A percentile compares a stretch with the other conserved stretches of the same genome.
These are phyloP conservation scores for Rhizopus arrhizus DNA, from an alignment of 371 early-diverging fungal species.

Conservation along the genomic window DNA sequence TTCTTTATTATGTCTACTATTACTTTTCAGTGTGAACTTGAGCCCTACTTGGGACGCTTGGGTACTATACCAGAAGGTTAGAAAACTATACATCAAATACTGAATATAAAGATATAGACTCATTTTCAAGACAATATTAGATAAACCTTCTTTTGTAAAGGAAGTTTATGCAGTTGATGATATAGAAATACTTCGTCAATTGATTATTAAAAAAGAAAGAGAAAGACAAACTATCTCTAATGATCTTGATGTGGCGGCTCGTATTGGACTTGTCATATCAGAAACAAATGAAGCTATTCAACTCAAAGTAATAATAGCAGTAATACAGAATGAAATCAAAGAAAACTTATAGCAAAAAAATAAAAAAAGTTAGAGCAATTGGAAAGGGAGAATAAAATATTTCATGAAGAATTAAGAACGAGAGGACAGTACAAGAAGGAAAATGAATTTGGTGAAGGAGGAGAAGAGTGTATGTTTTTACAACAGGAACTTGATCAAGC, in stretches of 20 bases:
- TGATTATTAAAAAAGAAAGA: slow-evolving; percentile 66
- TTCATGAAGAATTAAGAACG: slow-evolving; percentile 48
- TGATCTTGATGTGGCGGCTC: slow-evolving; percentile 68
- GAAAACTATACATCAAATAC: not conserved
- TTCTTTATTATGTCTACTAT: slow-evolving; percentile 9
- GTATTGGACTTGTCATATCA: slow-evolving; percentile 65
- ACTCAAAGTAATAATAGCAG: slow-evolving; percentile 38
- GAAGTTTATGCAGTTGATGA: slow-evolving; percentile 56
- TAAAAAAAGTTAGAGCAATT: slow-evolving; percentile 42
- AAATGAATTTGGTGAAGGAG: slow-evolving; percentile 21
- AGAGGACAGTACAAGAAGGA: slow-evolving; percentile 12
- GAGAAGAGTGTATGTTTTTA: slow-evolving; percentile 53
- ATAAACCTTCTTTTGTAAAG: slow-evolving; percentile 49
- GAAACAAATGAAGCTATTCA: slow-evolving; percentile 66
- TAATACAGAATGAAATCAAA: not conserved
- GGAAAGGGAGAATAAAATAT: slow-evolving; percentile 59
- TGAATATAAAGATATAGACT: slow-evolving; percentile 7
- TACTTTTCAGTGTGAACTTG: slow-evolving; percentile 36
- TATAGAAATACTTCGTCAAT: slow-evolving; percentile 48
- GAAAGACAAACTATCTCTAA: slow-evolving; percentile 63
- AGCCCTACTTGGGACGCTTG: slow-evolving; percentile 53
- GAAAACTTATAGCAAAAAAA: not conserved
- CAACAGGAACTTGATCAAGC: slow-evolving; percentile 65
- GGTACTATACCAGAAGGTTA: slow-evolving; percentile 54
- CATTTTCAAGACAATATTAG: slow-evolving; percentile 22